phyloP scores from a whole-genome alignment of 2,329 filamentous ascomycete genomes.

The Cercospora sojina region DNA sequence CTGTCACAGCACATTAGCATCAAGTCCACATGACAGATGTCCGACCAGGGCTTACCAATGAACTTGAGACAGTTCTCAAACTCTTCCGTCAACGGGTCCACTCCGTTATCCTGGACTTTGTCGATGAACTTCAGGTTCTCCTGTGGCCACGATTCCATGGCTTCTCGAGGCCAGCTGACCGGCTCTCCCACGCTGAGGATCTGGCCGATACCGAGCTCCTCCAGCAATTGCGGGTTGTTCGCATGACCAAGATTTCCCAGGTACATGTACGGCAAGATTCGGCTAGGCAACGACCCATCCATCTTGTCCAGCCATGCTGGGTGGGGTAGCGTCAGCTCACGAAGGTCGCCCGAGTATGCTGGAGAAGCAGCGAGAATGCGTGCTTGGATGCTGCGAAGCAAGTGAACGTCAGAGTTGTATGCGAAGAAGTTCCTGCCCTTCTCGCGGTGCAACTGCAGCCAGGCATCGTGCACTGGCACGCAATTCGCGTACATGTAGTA shows the following conservation, averaged over 20 bases:
- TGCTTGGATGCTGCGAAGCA: conserved; percentile 74
- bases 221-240: conserved; percentile 84
- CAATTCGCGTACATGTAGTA: conserved; percentile 94
- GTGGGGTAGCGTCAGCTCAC: conserved; percentile 56
- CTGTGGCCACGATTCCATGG: conserved; percentile 67
- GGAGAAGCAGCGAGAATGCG: conserved; percentile 74
- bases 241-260: conserved; percentile 90
- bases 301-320: conserved; percentile 79
- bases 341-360: conserved; percentile 47
- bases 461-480: conserved; percentile 75
- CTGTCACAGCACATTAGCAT: conserved; percentile 49
- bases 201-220: conserved; percentile 76
- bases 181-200: conserved; percentile 91
- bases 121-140: conserved; percentile 80
- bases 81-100: conserved; percentile 83
- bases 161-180: conserved; percentile 73
- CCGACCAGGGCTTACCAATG: conserved; percentile 66
- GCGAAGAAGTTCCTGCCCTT: conserved; percentile 93
- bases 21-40: neutral
- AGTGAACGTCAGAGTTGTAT: conserved; percentile 82
- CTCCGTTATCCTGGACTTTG: conserved; percentile 92
- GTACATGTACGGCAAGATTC: conserved; percentile 92
- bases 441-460: conserved; percentile 77
- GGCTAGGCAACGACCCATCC: conserved; percentile 87
- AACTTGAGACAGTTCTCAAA: conserved; percentile 85